Percentiles rank a stretch among this genome's conserved stretches.
Evolutionary conservation across 768 basidiomycete genomes (phyloP).

Genomic region (Myochromella boudieri): DNA sequence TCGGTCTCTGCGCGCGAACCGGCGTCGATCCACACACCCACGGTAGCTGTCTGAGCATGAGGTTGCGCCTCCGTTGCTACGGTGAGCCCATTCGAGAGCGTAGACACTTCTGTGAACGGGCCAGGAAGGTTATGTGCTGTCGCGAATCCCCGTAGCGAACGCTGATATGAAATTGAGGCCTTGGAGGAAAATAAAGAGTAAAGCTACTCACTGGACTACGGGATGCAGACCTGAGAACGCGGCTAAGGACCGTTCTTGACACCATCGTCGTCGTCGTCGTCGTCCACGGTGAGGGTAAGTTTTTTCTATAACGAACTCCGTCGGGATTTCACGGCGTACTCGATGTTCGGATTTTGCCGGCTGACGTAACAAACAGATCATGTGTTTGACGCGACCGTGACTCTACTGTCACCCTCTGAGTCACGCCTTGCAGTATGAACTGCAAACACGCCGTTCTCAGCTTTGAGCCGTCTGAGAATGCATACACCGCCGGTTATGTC

Average conservation of each 20-base stretch:
- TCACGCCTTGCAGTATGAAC: background rate
- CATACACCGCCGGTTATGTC: background rate
- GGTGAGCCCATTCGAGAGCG: constrained; percentile 91
- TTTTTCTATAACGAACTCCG: constrained; percentile 14
- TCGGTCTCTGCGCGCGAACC: constrained; percentile 96
- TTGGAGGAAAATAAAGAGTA: background rate
- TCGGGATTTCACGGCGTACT: constrained; percentile 20
- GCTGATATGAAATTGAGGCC: constrained; percentile 7
- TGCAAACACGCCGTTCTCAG: constrained; percentile 4
- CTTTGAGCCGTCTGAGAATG: constrained; percentile 3
- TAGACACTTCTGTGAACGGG: constrained; percentile 88
- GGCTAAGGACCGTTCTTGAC: constrained; percentile 29
- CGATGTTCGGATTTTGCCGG: constrained; percentile 12
- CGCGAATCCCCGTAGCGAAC: constrained; percentile 63
- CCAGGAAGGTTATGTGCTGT: constrained; percentile 63
- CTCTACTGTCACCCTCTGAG: background rate
- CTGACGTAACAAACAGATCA: constrained; percentile 3
- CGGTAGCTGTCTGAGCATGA: constrained; percentile 95
- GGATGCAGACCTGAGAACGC: constrained; percentile 24
- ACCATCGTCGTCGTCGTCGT: constrained; percentile 27
- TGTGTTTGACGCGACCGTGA: too few relatives aligned
- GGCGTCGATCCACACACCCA: constrained; percentile 99
- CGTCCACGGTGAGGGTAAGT: constrained; percentile 17
- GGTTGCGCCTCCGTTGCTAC: constrained; percentile 91
- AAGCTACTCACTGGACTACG: constrained; percentile 17